Percentiles rank a stretch among this genome's conserved stretches.
Conservation (phyloP, 2,329 filamentous ascomycete genomes). For the Hypoxylon sp. region DNA sequence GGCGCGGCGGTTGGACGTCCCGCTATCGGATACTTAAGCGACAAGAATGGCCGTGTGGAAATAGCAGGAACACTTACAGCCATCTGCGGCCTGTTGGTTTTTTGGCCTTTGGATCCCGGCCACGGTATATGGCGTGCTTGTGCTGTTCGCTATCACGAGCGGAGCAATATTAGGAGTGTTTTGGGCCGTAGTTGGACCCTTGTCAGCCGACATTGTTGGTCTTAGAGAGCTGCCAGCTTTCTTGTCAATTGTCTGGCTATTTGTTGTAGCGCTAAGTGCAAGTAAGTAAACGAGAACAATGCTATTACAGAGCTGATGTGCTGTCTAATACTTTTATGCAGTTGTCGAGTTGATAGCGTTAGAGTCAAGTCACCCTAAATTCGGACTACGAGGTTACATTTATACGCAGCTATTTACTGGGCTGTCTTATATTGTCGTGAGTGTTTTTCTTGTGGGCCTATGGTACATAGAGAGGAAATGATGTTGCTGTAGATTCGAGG, state of each 20-base stretch:
- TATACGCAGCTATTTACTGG: constrained; percentile 1
- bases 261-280: neutral
- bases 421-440: neutral
- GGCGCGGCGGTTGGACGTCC: neutral
- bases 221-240: constrained; percentile 1
- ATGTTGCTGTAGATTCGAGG: no score
- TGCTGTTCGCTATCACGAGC: neutral
- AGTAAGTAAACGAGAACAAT: no score
- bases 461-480: no score
- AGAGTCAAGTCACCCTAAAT: neutral
- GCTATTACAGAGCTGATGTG: no score
- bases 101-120: neutral
- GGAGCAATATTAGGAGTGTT: constrained; percentile 2
- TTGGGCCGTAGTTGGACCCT: neutral
- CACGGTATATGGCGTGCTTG: neutral
- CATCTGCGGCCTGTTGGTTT: neutral
- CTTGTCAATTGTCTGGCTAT: constrained; percentile 2
- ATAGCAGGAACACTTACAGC: neutral
- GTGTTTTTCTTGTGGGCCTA: neutral
- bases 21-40: neutral
- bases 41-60: constrained; percentile 1
- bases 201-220: neutral
- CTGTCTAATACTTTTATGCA: neutral
- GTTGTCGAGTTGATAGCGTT: neutral
- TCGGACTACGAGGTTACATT: neutral